Conservation (phyloP, 2,329 filamentous ascomycete genomes). For the Macroventuria anomochaeta region DNA sequence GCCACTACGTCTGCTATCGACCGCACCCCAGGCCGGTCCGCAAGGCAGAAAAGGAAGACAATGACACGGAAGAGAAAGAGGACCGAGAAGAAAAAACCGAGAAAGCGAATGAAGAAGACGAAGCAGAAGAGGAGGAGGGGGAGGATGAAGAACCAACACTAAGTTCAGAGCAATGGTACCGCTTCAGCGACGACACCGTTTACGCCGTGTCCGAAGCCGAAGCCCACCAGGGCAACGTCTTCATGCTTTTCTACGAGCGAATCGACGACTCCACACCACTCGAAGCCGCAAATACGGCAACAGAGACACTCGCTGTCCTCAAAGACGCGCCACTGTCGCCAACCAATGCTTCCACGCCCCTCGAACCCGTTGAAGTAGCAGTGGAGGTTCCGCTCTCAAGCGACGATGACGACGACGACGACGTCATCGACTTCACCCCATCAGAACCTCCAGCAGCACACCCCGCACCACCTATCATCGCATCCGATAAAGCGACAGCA, state of each 20-base stretch:
- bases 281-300: not conserved
- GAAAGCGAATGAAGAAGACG: not conserved
- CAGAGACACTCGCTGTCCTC: not conserved
- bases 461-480: not conserved
- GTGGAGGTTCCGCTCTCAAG: constrained; percentile 32
- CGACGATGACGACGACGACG: too few species aligned
- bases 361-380: constrained; percentile 6
- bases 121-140: constrained; percentile 4
- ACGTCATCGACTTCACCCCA: constrained; percentile 13
- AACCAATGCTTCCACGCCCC: not conserved
- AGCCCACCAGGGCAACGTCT: constrained; percentile 80
- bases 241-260: constrained; percentile 96
- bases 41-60: constrained; percentile 5
- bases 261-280: constrained; percentile 56
- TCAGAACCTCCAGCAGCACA: constrained; percentile 18
- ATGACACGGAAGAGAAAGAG: constrained; percentile 9
- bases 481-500: not conserved
- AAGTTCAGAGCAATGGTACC: constrained; percentile 73
- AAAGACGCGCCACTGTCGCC: constrained; percentile 33
- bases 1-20: constrained; percentile 92
- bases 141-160: constrained; percentile 29
- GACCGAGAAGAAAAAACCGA: not conserved
- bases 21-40: constrained; percentile 61
- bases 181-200: constrained; percentile 88
- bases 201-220: constrained; percentile 73